A percentile compares a stretch with the other conserved stretches of the same genome.
These are phyloP conservation scores for Elongisporangium undulatum DNA, from an alignment of 352 stramenopile species.

Conservation along the genomic window DNA sequence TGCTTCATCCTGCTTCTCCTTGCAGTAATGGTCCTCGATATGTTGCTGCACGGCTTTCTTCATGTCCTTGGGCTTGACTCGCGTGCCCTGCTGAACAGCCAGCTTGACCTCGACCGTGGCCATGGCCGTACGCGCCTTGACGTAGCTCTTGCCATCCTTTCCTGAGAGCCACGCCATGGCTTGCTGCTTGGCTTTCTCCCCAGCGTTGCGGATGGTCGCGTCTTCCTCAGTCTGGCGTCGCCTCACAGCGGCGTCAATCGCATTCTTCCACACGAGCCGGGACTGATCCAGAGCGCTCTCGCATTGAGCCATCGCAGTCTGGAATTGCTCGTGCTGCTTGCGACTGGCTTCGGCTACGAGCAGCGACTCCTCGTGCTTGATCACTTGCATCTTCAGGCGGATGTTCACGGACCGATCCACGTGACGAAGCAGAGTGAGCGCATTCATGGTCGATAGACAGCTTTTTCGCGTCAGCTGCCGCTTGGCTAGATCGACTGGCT, in stretches of 20 bases:
- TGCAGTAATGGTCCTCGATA: constrained; percentile 34
- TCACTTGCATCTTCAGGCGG: constrained; percentile 52
- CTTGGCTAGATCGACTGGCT: constrained; percentile 62
- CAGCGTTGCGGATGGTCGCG: constrained; percentile 15
- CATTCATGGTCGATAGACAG: constrained; percentile 20
- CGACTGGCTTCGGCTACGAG: constrained; percentile 8
- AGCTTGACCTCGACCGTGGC: constrained; percentile 49
- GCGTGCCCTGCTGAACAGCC: constrained; percentile 32
- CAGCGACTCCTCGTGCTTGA: constrained; percentile 28
- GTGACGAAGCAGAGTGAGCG: constrained; percentile 33
- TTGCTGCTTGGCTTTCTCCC: constrained; percentile 8
- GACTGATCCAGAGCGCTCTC: constrained; percentile 20
- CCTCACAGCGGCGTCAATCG: constrained; percentile 28
- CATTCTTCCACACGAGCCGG: constrained; percentile 28
- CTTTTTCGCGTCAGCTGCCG: constrained; percentile 19
- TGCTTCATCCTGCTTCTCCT: constrained; percentile 25
- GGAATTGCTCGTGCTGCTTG: constrained; percentile 22
- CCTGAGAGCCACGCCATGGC: constrained; percentile 56
- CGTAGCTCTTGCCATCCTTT: constrained; percentile 55
- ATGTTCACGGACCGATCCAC: constrained; percentile 53
- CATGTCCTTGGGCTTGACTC: constrained; percentile 56
- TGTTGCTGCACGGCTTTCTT: constrained; percentile 33
- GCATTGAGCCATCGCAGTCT: constrained; percentile 20
- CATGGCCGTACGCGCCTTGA: constrained; percentile 45
- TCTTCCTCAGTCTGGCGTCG: constrained; percentile 30